These are phyloP conservation scores for Drosera spatulata DNA, from an alignment of 179 eudicot species.

Conservation along the genomic window DNA sequence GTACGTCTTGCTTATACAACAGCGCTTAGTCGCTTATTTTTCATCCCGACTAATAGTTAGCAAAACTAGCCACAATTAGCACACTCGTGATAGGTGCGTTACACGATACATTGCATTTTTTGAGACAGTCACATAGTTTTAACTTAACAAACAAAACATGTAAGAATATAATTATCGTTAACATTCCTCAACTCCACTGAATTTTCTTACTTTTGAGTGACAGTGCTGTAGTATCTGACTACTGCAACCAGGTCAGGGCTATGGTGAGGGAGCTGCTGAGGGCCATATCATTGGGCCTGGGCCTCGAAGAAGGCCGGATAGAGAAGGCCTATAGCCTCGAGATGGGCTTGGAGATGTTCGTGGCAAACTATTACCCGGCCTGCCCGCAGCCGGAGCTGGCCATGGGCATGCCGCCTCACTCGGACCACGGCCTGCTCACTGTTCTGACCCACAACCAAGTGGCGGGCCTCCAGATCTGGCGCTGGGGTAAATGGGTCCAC, in stretches of 20 bases:
- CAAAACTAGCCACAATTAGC: no score
- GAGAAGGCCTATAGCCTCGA: neutral
- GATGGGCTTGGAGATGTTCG: constrained; percentile 1
- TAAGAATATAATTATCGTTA: no score
- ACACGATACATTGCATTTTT: no score
- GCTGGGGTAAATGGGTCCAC: constrained; percentile 5
- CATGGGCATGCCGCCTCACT: constrained; percentile 9
- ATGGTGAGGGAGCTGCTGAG: neutral
- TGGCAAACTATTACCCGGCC: constrained; percentile 7
- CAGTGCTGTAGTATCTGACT: constrained; percentile 3
- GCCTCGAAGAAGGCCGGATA: neutral
- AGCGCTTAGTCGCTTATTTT: neutral
- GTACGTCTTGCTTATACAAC: neutral
- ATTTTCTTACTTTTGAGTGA: neutral
- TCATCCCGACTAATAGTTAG: no score
- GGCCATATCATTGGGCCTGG: neutral
- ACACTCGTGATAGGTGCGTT: no score
- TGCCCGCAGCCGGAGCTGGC: constrained; percentile 8
- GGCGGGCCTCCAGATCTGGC: constrained; percentile 7
- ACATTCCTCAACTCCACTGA: no score
- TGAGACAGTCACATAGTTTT: no score
- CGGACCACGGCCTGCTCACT: constrained; percentile 7
- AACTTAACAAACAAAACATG: no score
- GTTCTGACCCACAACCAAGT: constrained; percentile 1
- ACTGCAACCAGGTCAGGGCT: neutral